Evolutionary conservation across 2,329 filamentous ascomycete species (phyloP).

Genomic region (Epichloe glyceriae): DNA sequence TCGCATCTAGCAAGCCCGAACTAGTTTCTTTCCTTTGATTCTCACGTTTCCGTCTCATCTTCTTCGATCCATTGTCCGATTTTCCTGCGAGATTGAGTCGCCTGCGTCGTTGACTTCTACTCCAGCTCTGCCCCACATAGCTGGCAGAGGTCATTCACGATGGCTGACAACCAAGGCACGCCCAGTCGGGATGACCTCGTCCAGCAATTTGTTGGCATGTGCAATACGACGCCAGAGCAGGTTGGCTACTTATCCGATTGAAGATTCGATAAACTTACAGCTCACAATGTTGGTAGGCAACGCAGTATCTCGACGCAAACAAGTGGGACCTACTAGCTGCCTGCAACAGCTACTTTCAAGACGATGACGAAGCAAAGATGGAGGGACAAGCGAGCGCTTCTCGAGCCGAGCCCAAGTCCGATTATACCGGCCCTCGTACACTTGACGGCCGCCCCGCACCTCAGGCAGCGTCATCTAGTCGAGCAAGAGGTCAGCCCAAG

Average conservation of each 20-base stretch:
- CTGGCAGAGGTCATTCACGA: not conserved
- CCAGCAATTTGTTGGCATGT: conserved; percentile 4
- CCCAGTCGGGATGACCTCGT: conserved; percentile 5
- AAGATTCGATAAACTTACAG: too few relatives aligned
- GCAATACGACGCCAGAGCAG: conserved; percentile 4
- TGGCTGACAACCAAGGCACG: conserved; percentile 2
- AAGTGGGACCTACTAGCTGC: conserved; percentile 55
- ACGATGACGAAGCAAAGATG: conserved; percentile 36
- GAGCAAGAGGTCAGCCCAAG: conserved; percentile 20
- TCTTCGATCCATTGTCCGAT: too few relatives aligned
- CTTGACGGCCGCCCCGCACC: conserved; percentile 49
- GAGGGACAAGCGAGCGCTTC: conserved; percentile 14
- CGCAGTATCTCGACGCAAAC: conserved; percentile 50
- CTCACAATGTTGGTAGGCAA: conserved; percentile 36
- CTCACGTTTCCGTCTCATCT: too few relatives aligned
- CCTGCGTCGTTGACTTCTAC: not conserved
- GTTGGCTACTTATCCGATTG: not conserved
- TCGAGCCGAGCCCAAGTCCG: conserved; percentile 19
- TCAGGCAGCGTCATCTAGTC: conserved; percentile 17
- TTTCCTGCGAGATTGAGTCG: too few relatives aligned
- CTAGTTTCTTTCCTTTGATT: not conserved
- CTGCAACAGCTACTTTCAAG: conserved; percentile 47
- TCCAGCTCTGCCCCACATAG: not conserved
- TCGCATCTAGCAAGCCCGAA: not conserved
- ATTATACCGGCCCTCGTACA: conserved; percentile 49